These are phyloP conservation scores for Phyllostachys edulis DNA, from an alignment of 176 grass and related monocot species.

Conservation along the genomic window DNA sequence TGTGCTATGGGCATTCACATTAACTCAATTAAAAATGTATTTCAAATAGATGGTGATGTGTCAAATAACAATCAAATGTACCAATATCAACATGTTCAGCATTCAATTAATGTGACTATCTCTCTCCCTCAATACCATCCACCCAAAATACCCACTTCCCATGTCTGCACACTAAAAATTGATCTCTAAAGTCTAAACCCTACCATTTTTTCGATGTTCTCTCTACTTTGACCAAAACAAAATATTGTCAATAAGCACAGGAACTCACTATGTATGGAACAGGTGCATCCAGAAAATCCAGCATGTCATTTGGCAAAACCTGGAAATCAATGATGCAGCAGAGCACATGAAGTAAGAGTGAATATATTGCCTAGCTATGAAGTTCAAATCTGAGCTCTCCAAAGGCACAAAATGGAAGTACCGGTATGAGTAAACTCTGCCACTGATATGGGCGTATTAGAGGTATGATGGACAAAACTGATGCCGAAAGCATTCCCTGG, in stretches of 20 bases:
- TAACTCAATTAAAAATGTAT: not conserved
- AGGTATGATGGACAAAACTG: slow-evolving; percentile 87
- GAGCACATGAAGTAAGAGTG: slow-evolving; percentile 15
- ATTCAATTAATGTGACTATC: not conserved
- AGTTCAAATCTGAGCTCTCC: slow-evolving; percentile 24
- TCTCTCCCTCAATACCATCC: not conserved
- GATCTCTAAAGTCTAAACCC: not conserved
- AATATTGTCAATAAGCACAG: slow-evolving; percentile 9
- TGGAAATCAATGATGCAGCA: slow-evolving; percentile 34
- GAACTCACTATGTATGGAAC: slow-evolving; percentile 97
- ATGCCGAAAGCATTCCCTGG: slow-evolving; percentile 90
- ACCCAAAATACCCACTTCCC: not conserved
- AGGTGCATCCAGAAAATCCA: slow-evolving; percentile 97
- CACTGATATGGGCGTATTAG: slow-evolving; percentile 93
- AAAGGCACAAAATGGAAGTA: slow-evolving; percentile 48
- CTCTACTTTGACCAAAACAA: slow-evolving; percentile 23
- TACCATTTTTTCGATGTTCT: not conserved
- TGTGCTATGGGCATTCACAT: not conserved
- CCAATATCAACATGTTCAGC: not conserved
- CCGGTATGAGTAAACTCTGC: slow-evolving; percentile 94
- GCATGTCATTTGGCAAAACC: slow-evolving; percentile 93
- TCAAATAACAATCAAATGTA: slow-evolving; percentile 7
- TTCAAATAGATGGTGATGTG: slow-evolving; percentile 11
- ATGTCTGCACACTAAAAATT: not conserved
- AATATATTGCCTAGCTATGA: slow-evolving; percentile 20